These are phyloP conservation scores for Dentipellis sp. DNA, from an alignment of 768 basidiomycete genomes.

Conservation along the genomic window DNA sequence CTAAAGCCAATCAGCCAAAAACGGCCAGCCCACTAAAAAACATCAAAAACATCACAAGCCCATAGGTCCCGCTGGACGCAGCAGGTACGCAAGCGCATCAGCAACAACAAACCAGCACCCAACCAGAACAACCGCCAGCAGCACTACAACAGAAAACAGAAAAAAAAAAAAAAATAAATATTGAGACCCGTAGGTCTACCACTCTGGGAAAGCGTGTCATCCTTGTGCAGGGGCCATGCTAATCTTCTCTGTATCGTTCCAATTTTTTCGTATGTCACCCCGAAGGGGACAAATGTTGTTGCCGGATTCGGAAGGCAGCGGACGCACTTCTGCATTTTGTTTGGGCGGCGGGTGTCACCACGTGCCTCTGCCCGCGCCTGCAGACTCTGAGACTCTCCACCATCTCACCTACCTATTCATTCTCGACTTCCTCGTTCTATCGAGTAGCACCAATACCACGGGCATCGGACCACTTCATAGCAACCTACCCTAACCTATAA, in stretches of 20 bases:
- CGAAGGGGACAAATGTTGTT: slow-evolving; percentile 56
- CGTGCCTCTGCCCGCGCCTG: background rate
- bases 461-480: no score
- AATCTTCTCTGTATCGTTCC: slow-evolving; percentile 99
- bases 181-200: slow-evolving; percentile 43
- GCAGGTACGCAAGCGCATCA: no score
- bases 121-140: no score
- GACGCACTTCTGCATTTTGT: background rate
- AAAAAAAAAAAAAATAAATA: slow-evolving; percentile 23
- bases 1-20: no score
- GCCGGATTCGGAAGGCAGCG: background rate
- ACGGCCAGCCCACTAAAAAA: no score
- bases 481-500: background rate
- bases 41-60: no score
- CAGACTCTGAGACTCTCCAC: background rate
- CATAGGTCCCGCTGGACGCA: no score
- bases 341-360: background rate
- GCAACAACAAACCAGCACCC: no score
- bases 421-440: background rate
- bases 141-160: no score
- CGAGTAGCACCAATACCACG: background rate
- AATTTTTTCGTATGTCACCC: slow-evolving; percentile 96
- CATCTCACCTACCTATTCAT: background rate
- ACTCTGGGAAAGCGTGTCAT: slow-evolving; percentile 97
- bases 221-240: slow-evolving; percentile 99